Evolutionary conservation across 179 eudicot genomes (phyloP).

Genomic region (Spergularia azorica): DNA sequence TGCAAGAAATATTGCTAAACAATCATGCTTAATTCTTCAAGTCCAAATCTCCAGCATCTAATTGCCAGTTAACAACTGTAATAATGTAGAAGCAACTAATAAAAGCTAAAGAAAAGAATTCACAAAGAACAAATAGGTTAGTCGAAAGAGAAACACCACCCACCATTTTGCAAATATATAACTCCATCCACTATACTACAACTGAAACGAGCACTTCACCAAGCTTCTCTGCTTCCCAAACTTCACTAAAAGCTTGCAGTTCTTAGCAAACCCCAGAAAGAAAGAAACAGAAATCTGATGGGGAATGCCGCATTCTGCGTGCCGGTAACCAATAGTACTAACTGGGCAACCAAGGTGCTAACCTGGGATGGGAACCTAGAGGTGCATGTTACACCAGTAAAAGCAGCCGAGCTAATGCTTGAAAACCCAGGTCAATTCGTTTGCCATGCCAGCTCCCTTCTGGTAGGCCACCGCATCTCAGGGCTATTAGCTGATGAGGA

Average conservation of each 20-base stretch:
- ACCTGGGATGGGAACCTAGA: conserved; percentile 42
- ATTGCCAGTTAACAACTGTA: conserved; percentile 24
- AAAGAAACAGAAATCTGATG: conserved; percentile 26
- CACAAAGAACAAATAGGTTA: background rate
- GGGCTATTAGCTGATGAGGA: conserved; percentile 56
- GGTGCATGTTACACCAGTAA: conserved; percentile 35
- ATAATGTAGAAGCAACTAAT: background rate
- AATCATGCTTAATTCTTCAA: background rate
- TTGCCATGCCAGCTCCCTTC: conserved; percentile 43
- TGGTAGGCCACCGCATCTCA: conserved; percentile 46
- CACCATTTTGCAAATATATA: conserved; percentile 22
- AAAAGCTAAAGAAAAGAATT: background rate
- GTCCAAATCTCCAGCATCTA: conserved; percentile 20
- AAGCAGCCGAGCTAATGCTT: conserved; percentile 58
- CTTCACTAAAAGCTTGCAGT: background rate
- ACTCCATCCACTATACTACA: background rate
- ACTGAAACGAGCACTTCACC: background rate
- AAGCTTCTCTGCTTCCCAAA: background rate
- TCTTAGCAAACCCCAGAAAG: background rate
- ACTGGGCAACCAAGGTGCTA: conserved; percentile 36
- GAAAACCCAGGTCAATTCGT: conserved; percentile 54
- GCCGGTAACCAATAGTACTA: conserved; percentile 38
- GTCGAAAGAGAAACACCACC: conserved; percentile 10
- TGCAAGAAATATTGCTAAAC: conserved; percentile 11
- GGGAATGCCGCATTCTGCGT: conserved; percentile 57